These are phyloP conservation scores for Fraxinus xanthoxyloides DNA, from an alignment of 305 asterid species.

Conservation along the genomic window DNA sequence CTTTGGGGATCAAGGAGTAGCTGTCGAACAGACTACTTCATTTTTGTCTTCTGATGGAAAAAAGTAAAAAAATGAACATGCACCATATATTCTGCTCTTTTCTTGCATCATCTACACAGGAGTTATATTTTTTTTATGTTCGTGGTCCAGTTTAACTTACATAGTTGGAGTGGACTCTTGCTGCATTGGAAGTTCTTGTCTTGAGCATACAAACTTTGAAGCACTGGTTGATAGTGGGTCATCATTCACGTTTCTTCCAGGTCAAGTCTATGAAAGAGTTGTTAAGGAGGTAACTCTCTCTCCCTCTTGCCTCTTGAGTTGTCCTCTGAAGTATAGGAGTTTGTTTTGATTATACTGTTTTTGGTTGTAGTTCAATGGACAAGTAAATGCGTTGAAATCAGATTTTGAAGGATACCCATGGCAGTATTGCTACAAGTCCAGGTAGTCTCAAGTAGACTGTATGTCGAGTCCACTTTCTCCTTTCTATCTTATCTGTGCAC, in stretches of 20 bases:
- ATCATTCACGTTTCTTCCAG: conserved; percentile 76
- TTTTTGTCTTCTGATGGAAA: conserved; percentile 54
- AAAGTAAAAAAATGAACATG: conserved; percentile 41
- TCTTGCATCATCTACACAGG: conserved; percentile 19
- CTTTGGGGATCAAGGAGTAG: conserved; percentile 61
- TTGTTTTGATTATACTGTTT: conserved; percentile 13
- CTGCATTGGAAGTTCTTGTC: conserved; percentile 63
- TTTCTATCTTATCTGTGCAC: conserved; percentile 13
- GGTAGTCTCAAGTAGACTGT: conserved; percentile 37
- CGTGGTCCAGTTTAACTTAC: conserved; percentile 55
- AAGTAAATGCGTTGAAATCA: conserved; percentile 63
- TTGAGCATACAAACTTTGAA: conserved; percentile 44
- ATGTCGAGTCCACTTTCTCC: conserved; percentile 18
- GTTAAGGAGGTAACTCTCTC: conserved; percentile 50
- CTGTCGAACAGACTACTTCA: conserved; percentile 63
- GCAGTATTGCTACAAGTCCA: conserved; percentile 73
- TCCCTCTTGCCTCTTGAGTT: background rate
- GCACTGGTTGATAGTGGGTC: conserved; percentile 79
- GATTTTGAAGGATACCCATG: conserved; percentile 77
- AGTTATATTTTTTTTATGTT: conserved; percentile 16
- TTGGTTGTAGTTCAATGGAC: conserved; percentile 55
- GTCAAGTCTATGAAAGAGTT: conserved; percentile 50
- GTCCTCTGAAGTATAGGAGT: conserved; percentile 7
- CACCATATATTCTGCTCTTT: conserved; percentile 10
- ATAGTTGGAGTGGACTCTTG: conserved; percentile 63